Conservation (phyloP, 2,329 filamentous ascomycete species). For the Ceratocystis diversiconidia region DNA sequence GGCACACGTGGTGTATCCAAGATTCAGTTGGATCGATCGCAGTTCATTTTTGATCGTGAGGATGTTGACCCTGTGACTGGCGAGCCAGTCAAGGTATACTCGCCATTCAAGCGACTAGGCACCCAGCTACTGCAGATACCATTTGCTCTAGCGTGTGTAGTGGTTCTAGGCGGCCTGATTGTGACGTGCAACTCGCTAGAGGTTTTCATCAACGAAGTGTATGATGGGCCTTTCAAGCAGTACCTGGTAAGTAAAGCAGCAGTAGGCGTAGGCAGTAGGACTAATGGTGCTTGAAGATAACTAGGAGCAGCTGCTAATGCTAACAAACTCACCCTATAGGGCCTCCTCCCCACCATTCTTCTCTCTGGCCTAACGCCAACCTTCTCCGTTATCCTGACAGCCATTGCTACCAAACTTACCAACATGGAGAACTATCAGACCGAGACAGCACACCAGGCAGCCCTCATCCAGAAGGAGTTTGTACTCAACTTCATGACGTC, state of each 20-base stretch:
- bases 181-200: conserved; percentile 81
- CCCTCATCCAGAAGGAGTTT: conserved; percentile 84
- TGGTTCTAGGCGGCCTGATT: conserved; percentile 68
- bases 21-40: conserved; percentile 61
- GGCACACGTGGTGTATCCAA: conserved; percentile 70
- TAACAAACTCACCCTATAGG: conserved; percentile 31
- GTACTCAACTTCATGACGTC: conserved; percentile 94
- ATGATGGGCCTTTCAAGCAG: conserved; percentile 73
- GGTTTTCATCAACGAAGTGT: conserved; percentile 90
- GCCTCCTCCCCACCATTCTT: conserved; percentile 77
- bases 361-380: conserved; percentile 71
- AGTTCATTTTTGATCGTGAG: conserved; percentile 69
- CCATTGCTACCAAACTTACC: conserved; percentile 62
- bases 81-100: conserved; percentile 61
- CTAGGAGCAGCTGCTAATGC: not conserved
- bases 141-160: conserved; percentile 61
- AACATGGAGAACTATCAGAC: conserved; percentile 88
- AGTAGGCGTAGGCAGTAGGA: not conserved
- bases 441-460: conserved; percentile 62
- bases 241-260: conserved; percentile 48
- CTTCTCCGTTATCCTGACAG: conserved; percentile 60
- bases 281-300: too few species aligned
- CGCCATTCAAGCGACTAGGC: conserved; percentile 57
- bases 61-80: conserved; percentile 68
- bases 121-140: conserved; percentile 72